phyloP scores from a whole-genome alignment of 163 green algal species.

The Chloromonas sp. region DNA sequence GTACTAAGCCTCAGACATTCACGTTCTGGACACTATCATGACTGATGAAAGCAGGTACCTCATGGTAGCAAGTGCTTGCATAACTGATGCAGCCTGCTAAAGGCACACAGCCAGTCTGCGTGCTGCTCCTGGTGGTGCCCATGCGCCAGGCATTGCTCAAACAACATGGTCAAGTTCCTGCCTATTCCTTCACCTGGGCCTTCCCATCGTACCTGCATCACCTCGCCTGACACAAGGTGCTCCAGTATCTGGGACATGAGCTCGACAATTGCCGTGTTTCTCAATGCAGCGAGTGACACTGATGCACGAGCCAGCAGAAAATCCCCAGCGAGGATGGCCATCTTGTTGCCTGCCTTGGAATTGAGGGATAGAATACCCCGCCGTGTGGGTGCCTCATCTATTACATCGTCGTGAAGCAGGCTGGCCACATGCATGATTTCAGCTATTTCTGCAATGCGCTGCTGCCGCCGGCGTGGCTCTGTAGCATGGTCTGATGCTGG shows the following conservation, averaged over 20 bases:
- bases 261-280: slow-evolving; percentile 80
- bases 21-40: too few relatives aligned
- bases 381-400: slow-evolving; percentile 83
- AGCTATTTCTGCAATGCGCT: slow-evolving; percentile 89
- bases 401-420: slow-evolving; percentile 97
- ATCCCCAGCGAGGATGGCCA: slow-evolving; percentile 89
- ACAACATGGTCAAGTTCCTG: background rate
- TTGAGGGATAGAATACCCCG: slow-evolving; percentile 72
- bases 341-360: slow-evolving; percentile 53
- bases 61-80: too few relatives aligned
- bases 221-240: slow-evolving; percentile 92
- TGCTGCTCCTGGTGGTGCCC: too few relatives aligned
- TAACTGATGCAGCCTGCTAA: background rate
- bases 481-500: slow-evolving; percentile 50
- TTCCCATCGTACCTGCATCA: slow-evolving; percentile 70
- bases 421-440: slow-evolving; percentile 96
- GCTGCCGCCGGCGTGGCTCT: slow-evolving; percentile 72
- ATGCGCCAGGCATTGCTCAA: background rate
- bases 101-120: background rate
- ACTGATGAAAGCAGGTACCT: too few relatives aligned
- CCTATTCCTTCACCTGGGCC: background rate
- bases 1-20: too few relatives aligned
- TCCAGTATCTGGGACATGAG: slow-evolving; percentile 91
- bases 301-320: slow-evolving; percentile 93
- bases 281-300: slow-evolving; percentile 83